Conservation (phyloP, 345 rosid species). For the Salix purpurea region DNA sequence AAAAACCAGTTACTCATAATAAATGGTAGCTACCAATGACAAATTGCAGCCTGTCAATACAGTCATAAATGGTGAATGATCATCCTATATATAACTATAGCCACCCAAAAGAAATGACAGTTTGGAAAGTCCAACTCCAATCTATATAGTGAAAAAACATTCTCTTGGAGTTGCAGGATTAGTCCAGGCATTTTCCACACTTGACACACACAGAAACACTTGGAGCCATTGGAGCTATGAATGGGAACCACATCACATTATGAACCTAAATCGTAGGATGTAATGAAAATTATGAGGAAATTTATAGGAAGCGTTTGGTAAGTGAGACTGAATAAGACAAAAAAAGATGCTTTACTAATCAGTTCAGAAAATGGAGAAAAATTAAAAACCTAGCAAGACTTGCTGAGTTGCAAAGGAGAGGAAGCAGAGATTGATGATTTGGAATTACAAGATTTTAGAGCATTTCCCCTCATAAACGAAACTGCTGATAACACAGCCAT, state of each 20-base stretch:
- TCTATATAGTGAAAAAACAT: too few relatives aligned
- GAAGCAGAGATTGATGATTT: slow-evolving; percentile 26
- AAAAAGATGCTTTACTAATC: neutral
- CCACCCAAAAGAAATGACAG: neutral
- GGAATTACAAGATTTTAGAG: slow-evolving; percentile 24
- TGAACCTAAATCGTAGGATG: neutral
- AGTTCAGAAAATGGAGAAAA: neutral
- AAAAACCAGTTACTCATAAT: neutral
- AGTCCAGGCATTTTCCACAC: neutral
- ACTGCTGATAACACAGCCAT: slow-evolving; percentile 24
- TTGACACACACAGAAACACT: neutral
- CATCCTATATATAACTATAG: neutral
- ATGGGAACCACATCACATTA: neutral
- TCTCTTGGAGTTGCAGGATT: neutral
- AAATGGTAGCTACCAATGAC: neutral
- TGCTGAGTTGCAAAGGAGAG: slow-evolving; percentile 5
- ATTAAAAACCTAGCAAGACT: neutral
- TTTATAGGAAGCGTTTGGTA: neutral
- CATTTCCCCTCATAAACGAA: slow-evolving; percentile 13
- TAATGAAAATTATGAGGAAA: neutral
- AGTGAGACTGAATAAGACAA: neutral
- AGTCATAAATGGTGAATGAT: neutral
- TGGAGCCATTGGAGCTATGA: neutral
- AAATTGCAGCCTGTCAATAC: neutral
- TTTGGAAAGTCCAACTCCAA: neutral